Conservation (phyloP, 2,329 filamentous ascomycete genomes). For the Neofusicoccum umdonicola region DNA sequence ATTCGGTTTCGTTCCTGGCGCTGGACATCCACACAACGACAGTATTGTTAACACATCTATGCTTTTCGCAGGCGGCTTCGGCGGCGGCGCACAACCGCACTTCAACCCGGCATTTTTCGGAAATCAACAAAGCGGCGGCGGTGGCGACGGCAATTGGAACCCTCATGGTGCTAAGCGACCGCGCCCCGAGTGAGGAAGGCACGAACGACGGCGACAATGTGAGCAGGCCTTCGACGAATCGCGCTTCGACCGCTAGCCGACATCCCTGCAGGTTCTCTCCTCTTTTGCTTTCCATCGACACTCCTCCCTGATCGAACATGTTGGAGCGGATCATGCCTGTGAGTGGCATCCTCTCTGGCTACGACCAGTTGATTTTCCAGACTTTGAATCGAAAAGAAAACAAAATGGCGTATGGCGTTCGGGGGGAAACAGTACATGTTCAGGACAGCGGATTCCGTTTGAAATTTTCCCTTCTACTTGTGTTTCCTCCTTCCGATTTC, state of each 20-base stretch:
- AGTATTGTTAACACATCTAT: constrained; percentile 1
- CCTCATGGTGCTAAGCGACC: constrained; percentile 79
- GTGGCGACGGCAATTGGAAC: constrained; percentile 67
- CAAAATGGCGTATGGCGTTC: constrained; percentile 4
- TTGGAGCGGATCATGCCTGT: neutral
- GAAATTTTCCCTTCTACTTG: neutral
- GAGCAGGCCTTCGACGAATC: neutral
- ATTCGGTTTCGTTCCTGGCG: neutral
- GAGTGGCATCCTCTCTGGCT: neutral
- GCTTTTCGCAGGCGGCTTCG: constrained; percentile 53
- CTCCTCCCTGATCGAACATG: neutral
- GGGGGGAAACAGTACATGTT: constrained; percentile 6
- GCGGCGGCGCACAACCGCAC: constrained; percentile 61
- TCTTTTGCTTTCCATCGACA: neutral
- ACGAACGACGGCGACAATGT: neutral
- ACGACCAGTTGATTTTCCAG: neutral
- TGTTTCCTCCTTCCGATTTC: neutral
- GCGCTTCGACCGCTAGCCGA: neutral
- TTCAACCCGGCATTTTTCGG: constrained; percentile 74
- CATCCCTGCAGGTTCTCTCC: neutral
- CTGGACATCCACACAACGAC: neutral
- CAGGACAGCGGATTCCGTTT: neutral
- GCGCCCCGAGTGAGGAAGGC: constrained; percentile 60
- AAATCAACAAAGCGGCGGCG: constrained; percentile 42
- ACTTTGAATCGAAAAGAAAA: neutral